Evolutionary conservation across 2,329 filamentous ascomycete genomes (phyloP), one percentile per base, ranked within the genome.

Genomic region (Cyphellophora europaea): DNA sequence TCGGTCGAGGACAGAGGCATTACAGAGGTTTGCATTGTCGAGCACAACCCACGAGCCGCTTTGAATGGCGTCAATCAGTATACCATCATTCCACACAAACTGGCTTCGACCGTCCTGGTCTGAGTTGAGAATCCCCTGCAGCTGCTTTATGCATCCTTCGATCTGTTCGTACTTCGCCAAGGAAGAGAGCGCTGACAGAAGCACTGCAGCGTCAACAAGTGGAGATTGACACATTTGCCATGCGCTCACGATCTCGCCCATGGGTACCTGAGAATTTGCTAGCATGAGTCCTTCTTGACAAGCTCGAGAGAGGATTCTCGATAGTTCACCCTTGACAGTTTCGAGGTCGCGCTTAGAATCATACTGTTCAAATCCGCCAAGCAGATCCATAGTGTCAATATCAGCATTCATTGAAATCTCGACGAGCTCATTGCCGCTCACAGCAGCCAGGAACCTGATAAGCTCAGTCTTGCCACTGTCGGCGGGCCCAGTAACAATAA

Each of bases 1-100:
- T 42, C 93, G 75, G 59, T 98, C 91, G 6, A 98, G 71, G 1
- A 98, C 91, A 5, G 89, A 94, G 15, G 89, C 82, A 51, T 82
- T 95, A 63, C 93, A 98, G 38, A 98, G 72, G 52, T 98, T 98
- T 41, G 93, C 91, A 58, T 98, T 95, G 59, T 98, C 91, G 14
- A 98, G 75, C 8, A 98, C 79, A 12, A 98, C 69, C 91, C 91
- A 98, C 41, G 87, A 74, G 11, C 91, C 91, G 48, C 80, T 69
- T 52, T 93, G 73, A 8, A 96, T 67, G 27, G 91, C 89, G 49
- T 87, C 81, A 31, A 96, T 81, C 28, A 98, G 78, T 31, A 93
- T 75, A 38, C 93, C 91, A 54, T 98, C 89, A 2, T 93, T 77
- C 91, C 91, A 98, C 56, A 94, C 86, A 53, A 98, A 98, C 11